Conservation (phyloP, 2,329 filamentous ascomycete genomes). For the Epichloe aotearoae region DNA sequence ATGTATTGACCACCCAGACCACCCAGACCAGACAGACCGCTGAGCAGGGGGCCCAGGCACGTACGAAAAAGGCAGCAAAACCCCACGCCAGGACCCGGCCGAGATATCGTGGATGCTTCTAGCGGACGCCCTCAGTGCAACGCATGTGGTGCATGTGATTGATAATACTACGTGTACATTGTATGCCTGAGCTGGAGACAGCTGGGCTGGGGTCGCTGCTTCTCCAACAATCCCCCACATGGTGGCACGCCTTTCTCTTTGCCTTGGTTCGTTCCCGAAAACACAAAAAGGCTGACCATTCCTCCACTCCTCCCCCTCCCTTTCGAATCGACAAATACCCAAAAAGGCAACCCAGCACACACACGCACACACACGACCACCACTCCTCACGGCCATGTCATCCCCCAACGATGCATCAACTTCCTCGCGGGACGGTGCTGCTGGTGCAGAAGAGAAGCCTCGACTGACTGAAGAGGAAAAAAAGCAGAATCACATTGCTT, state of each 20-base stretch:
- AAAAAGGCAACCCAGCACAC: neutral
- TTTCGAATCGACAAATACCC: neutral
- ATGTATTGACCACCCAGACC: too few relatives aligned
- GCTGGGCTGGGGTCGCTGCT: neutral
- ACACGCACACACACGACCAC: neutral
- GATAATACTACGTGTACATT: neutral
- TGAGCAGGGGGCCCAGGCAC: neutral
- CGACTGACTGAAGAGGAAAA: slow-evolving; percentile 40
- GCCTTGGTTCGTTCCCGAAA: neutral
- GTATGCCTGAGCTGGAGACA: neutral
- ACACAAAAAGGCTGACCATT: neutral
- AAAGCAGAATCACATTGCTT: slow-evolving; percentile 42
- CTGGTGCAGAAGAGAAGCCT: slow-evolving; percentile 31
- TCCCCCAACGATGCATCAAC: slow-evolving; percentile 9
- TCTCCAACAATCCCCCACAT: neutral
- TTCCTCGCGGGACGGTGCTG: slow-evolving; percentile 8
- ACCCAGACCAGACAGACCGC: too few relatives aligned
- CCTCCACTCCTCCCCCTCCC: neutral
- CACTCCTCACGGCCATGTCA: slow-evolving; percentile 5
- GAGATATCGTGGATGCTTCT: neutral
- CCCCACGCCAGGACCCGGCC: neutral
- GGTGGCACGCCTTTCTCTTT: neutral
- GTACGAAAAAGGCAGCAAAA: neutral
- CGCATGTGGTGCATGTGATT: slow-evolving; percentile 3
- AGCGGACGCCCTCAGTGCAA: neutral